Evolutionary conservation across 768 basidiomycete species (phyloP), one percentile per base, ranked within the genome.

Genomic region (Mycena galericulata): DNA sequence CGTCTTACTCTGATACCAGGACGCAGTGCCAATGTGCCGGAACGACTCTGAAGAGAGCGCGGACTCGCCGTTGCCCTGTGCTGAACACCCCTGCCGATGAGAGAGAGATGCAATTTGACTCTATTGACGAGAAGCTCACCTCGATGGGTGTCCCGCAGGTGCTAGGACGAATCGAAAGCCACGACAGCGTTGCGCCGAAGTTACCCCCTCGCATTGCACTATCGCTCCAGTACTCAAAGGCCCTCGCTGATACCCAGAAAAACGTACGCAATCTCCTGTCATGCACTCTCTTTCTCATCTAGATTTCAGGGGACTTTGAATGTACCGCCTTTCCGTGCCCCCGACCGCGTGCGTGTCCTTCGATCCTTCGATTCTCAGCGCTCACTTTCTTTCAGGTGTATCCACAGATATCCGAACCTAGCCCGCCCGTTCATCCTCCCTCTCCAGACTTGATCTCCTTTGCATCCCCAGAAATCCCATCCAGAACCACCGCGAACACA

Each of bases 81-180:
- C 58, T 71, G 22, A 64, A 71, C 54, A 71, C 70, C 1, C 70
- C 70, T 9, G 51, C 70, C 1, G 70, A 71, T 47, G 70, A 71
- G 30, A 15, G 47, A 0, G 1, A 22, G 15, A 27, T 65, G 57
- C 29, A 53, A n/a, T 71, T 71, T 18, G 62, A 71, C 29, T 55
- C 62, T 3, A 17, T 68, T 7, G 63, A 61, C 46, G 54, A 27
- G 11, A 63, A 62, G 17, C 51, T 71, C 3, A 56, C 65, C n/a
- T 40, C 68, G 30, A 55, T 41, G 26, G 56, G 36, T 11, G 20
- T 43, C 17, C 63, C 56, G 18, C 47, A 62, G n/a, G 40, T 18
- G n/a, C 36, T 64, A 11, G n/a, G n/a, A n/a, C n/a, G n/a, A n/a
- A n/a, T n/a, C n/a, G n/a, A n/a, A n/a, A n/a, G n/a, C n/a, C n/a